Evolutionary conservation across 2,329 filamentous ascomycete species (phyloP).

Genomic region (Neophaeococcomyces aloes): DNA sequence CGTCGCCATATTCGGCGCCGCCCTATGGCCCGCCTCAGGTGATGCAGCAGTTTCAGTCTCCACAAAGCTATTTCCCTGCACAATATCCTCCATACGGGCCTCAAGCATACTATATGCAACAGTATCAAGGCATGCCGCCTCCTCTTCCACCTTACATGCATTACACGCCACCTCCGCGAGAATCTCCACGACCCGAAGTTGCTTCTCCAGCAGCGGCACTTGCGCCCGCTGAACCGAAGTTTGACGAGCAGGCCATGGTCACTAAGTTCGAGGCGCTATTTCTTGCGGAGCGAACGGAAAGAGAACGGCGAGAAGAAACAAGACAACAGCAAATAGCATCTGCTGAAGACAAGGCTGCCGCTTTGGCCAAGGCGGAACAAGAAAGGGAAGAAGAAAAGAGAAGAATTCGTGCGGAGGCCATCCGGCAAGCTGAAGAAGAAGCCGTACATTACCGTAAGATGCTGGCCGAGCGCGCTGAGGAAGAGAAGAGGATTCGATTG

Average conservation of each 20-base stretch:
- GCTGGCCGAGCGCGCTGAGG: constrained; percentile 26
- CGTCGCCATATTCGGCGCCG: constrained; percentile 3
- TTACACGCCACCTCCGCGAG: constrained; percentile 3
- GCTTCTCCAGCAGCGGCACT: constrained; percentile 7
- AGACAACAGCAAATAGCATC: constrained; percentile 29
- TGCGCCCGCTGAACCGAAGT: constrained; percentile 9
- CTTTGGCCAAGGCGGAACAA: constrained; percentile 11
- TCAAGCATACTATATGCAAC: constrained; percentile 6
- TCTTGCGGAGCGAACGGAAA: constrained; percentile 5
- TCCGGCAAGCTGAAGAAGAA: constrained; percentile 17
- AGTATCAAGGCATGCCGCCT: constrained; percentile 4
- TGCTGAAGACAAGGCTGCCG: constrained; percentile 47
- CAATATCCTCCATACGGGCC: constrained; percentile 1
- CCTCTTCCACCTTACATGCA: constrained; percentile 6
- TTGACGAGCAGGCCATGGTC: constrained; percentile 8
- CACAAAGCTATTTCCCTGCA: constrained; percentile 4
- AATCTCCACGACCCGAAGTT: constrained; percentile 5
- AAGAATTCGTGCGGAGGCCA: constrained; percentile 24
- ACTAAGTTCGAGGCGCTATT: constrained; percentile 3
- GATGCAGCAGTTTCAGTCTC: constrained; percentile 1
- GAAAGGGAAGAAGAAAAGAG: constrained; percentile 20
- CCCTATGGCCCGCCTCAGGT: constrained; percentile 2
- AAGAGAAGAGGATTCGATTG: constrained; percentile 25
- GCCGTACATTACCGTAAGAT: constrained; percentile 40
- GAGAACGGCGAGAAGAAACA: constrained; percentile 13